Conservation (phyloP, 805 yeast genomes). For the Zygoascus flipseniorum region DNA sequence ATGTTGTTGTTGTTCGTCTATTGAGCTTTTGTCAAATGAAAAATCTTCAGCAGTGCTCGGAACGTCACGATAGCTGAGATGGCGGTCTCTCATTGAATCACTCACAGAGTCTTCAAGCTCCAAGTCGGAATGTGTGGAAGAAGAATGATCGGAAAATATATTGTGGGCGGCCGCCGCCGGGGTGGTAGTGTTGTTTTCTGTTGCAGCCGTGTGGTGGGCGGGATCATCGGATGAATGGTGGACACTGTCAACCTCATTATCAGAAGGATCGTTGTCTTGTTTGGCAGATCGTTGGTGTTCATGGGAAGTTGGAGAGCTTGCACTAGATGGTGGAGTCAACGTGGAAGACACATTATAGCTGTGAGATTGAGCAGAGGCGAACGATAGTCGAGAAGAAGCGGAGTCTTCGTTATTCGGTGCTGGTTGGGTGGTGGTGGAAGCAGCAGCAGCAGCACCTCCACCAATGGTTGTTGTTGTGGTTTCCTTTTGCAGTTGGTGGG, state of each 20-base stretch:
- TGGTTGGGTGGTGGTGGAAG: too few relatives aligned
- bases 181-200: neutral
- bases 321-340: neutral
- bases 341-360: neutral
- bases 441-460: too few relatives aligned
- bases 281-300: neutral
- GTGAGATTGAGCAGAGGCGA: neutral
- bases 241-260: neutral
- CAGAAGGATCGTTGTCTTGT: neutral
- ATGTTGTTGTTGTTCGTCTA: neutral
- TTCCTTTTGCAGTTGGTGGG: neutral
- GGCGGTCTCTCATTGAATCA: neutral
- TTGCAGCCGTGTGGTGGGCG: neutral
- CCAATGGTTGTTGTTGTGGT: neutral
- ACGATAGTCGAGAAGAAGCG: neutral
- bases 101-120: neutral
- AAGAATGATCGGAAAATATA: neutral
- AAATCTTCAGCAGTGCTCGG: neutral
- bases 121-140: neutral
- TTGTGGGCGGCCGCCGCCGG: neutral
- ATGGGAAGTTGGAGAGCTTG: neutral
- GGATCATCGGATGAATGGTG: neutral
- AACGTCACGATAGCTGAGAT: neutral
- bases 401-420: neutral
- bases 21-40: slow-evolving; percentile 1